A percentile compares a stretch with the other conserved stretches of the same genome.
phyloP scores from a whole-genome alignment of 345 rosid species.

The Mercurialis annua region DNA sequence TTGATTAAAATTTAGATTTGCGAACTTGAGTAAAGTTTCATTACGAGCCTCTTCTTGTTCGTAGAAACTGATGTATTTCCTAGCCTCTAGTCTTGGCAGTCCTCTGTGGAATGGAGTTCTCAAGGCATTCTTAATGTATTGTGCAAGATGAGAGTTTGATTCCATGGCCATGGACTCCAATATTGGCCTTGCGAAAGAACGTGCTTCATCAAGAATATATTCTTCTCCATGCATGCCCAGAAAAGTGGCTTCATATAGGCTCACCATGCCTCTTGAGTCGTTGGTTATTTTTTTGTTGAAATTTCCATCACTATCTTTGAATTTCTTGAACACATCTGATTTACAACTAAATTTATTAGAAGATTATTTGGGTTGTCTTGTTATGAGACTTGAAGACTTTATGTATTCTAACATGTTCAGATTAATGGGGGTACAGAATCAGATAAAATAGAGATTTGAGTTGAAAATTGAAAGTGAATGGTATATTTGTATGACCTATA shows the following conservation, averaged over 20 bases:
- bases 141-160: not conserved
- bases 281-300: not conserved
- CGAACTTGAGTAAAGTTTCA: conserved; percentile 2
- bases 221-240: not conserved
- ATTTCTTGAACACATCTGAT: conserved; percentile 17
- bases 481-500: not conserved
- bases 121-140: not conserved
- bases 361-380: too few species aligned
- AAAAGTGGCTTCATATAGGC: conserved; percentile 7
- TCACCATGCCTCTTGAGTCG: not conserved
- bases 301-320: conserved; percentile 4
- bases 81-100: not conserved
- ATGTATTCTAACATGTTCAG: too few species aligned
- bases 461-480: not conserved
- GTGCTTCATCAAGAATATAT: conserved; percentile 5
- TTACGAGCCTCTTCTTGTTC: not conserved
- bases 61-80: not conserved
- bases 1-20: conserved; percentile 3
- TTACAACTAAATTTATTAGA: not conserved
- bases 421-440: too few species aligned
- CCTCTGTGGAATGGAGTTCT: not conserved
- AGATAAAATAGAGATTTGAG: not conserved
- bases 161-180: not conserved
- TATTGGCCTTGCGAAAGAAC: not conserved
- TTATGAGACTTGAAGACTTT: too few species aligned